Conservation (phyloP, 2,329 filamentous ascomycete genomes). For the Uncinocarpus reesii region DNA sequence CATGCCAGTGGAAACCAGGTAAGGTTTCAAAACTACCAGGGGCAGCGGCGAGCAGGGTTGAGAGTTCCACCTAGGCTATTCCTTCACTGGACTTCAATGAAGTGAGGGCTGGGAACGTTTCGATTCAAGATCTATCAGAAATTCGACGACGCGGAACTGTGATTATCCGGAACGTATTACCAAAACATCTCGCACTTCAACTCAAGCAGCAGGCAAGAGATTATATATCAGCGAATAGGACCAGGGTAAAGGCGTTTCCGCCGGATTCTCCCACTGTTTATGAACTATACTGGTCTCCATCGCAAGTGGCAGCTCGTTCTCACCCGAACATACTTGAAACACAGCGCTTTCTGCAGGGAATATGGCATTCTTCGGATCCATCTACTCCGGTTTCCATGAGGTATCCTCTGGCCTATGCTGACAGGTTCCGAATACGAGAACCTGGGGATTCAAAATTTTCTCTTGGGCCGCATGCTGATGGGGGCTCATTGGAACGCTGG, state of each 20-base stretch:
- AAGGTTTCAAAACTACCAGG: slow-evolving; percentile 15
- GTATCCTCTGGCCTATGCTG: slow-evolving; percentile 58
- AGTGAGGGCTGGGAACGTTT: slow-evolving; percentile 29
- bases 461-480: slow-evolving; percentile 63
- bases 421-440: slow-evolving; percentile 60
- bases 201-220: slow-evolving; percentile 56
- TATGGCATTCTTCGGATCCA: slow-evolving; percentile 52
- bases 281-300: slow-evolving; percentile 63
- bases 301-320: slow-evolving; percentile 57
- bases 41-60: not conserved
- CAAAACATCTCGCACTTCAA: slow-evolving; percentile 50
- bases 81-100: slow-evolving; percentile 36
- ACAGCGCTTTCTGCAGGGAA: slow-evolving; percentile 52
- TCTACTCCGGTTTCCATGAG: slow-evolving; percentile 41
- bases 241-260: slow-evolving; percentile 49
- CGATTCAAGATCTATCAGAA: slow-evolving; percentile 35
- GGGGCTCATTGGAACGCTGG: slow-evolving; percentile 66
- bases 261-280: slow-evolving; percentile 58
- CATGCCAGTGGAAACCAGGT: slow-evolving; percentile 33
- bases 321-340: slow-evolving; percentile 54
- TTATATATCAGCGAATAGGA: slow-evolving; percentile 41
- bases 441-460: slow-evolving; percentile 62
- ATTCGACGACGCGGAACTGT: slow-evolving; percentile 49
- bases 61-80: slow-evolving; percentile 26
- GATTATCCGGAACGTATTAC: slow-evolving; percentile 56